Evolutionary conservation across 176 grass and related monocot genomes (phyloP).

Genomic region (Cocos nucifera): DNA sequence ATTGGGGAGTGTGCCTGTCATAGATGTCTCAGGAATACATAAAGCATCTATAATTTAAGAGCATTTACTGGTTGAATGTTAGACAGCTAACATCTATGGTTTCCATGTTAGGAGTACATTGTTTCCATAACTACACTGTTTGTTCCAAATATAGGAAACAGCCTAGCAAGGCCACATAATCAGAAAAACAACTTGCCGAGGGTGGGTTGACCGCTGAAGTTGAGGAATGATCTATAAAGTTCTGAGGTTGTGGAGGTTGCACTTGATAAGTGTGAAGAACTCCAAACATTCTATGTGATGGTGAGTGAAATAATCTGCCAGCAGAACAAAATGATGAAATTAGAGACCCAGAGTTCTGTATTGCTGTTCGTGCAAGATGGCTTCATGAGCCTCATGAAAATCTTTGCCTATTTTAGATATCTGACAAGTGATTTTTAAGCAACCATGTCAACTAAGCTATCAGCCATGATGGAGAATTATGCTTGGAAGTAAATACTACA

Average conservation of each 20-base stretch:
- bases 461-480: no score
- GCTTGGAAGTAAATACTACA: no score
- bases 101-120: slow-evolving; percentile 58
- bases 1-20: background rate
- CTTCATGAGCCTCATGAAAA: slow-evolving; percentile 71
- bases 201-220: slow-evolving; percentile 28
- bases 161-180: slow-evolving; percentile 22
- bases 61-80: background rate
- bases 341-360: slow-evolving; percentile 18
- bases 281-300: slow-evolving; percentile 19
- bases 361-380: slow-evolving; percentile 65
- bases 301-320: slow-evolving; percentile 8
- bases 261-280: slow-evolving; percentile 30
- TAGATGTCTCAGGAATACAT: background rate
- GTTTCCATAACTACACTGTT: slow-evolving; percentile 92
- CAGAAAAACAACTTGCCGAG: slow-evolving; percentile 16
- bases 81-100: background rate
- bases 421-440: no score
- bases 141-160: slow-evolving; percentile 69
- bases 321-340: slow-evolving; percentile 19
- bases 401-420: no score
- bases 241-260: slow-evolving; percentile 18
- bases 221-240: slow-evolving; percentile 13
- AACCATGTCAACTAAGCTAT: no score
- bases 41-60: no score